Percentiles rank a stretch among this genome's conserved stretches.
Conservation (phyloP, 2,329 filamentous ascomycete species). For the Fusarium aywerte region DNA sequence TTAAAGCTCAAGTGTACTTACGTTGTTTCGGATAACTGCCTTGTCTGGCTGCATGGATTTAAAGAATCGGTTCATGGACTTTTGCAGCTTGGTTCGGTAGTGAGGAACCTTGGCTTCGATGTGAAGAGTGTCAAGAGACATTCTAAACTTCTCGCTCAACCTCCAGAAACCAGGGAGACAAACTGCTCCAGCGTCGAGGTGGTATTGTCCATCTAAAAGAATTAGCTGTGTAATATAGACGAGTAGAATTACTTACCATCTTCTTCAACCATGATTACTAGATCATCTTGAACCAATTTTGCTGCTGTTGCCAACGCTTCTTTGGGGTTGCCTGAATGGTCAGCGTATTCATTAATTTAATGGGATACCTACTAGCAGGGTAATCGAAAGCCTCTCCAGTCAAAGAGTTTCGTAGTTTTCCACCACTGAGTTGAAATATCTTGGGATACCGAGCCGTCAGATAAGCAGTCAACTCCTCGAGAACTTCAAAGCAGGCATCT, state of each 20-base stretch:
- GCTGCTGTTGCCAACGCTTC: slow-evolving; percentile 31
- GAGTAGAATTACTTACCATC: slow-evolving; percentile 23
- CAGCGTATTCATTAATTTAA: accelerated
- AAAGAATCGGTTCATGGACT: slow-evolving; percentile 38
- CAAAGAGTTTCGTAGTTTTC: slow-evolving; percentile 4
- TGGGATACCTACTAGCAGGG: slow-evolving; percentile 1
- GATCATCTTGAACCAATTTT: slow-evolving; percentile 34
- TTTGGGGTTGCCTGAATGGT: slow-evolving; percentile 17
- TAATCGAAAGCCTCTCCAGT: slow-evolving; percentile 21
- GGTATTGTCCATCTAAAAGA: slow-evolving; percentile 20
- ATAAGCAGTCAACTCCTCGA: slow-evolving; percentile 22
- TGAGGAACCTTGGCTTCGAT: slow-evolving; percentile 37
- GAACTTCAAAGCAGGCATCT: slow-evolving; percentile 33
- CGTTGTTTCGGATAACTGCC: slow-evolving; percentile 31
- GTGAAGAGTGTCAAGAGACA: slow-evolving; percentile 36
- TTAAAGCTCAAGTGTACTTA: accelerated
- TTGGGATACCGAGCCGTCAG: slow-evolving; percentile 29
- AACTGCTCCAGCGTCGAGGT: slow-evolving; percentile 36
- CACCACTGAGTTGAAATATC: slow-evolving; percentile 12
- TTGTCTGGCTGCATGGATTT: slow-evolving; percentile 31
- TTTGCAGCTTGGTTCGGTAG: slow-evolving; percentile 29
- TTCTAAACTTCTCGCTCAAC: slow-evolving; percentile 33
- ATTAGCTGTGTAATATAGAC: too few species aligned
- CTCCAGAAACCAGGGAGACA: slow-evolving; percentile 37
- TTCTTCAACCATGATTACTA: slow-evolving; percentile 32